These are phyloP conservation scores for Echium plantagineum DNA, from an alignment of 257 asterid genomes.

Conservation along the genomic window DNA sequence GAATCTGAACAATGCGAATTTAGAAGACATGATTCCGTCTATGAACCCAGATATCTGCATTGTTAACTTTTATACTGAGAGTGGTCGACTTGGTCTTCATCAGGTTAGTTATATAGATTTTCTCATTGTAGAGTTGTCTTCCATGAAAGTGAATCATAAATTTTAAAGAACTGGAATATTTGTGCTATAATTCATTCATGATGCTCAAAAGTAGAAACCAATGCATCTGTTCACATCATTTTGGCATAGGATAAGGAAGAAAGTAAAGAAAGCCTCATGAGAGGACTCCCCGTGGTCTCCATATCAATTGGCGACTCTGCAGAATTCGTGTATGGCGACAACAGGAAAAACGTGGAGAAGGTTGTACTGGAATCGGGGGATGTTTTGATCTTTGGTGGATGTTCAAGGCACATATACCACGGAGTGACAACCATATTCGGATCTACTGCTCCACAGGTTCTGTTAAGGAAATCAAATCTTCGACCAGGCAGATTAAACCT, in stretches of 20 bases:
- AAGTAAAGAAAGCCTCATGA: conserved; percentile 42
- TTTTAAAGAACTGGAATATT: no score
- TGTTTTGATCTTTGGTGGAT: conserved; percentile 68
- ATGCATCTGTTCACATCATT: not conserved
- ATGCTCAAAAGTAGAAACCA: not conserved
- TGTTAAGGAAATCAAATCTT: conserved; percentile 37
- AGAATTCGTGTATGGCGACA: conserved; percentile 46
- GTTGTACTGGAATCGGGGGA: conserved; percentile 62
- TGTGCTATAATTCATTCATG: not conserved
- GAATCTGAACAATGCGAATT: conserved; percentile 15
- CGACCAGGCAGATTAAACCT: conserved; percentile 73
- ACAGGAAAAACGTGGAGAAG: conserved; percentile 38
- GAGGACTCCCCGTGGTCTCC: conserved; percentile 69
- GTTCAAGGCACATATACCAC: conserved; percentile 55
- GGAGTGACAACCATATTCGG: conserved; percentile 44
- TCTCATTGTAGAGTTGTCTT: not conserved
- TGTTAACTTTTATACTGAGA: conserved; percentile 47
- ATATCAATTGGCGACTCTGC: conserved; percentile 76
- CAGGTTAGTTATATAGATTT: conserved; percentile 29
- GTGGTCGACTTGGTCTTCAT: conserved; percentile 77
- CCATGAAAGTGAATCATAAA: not conserved
- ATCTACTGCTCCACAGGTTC: conserved; percentile 37
- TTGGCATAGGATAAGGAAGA: conserved; percentile 66
- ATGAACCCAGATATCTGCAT: conserved; percentile 70
- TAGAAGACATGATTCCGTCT: conserved; percentile 35